Evolutionary conservation across 805 yeast species (phyloP).

Genomic region (Yamadazyma kitorensis): DNA sequence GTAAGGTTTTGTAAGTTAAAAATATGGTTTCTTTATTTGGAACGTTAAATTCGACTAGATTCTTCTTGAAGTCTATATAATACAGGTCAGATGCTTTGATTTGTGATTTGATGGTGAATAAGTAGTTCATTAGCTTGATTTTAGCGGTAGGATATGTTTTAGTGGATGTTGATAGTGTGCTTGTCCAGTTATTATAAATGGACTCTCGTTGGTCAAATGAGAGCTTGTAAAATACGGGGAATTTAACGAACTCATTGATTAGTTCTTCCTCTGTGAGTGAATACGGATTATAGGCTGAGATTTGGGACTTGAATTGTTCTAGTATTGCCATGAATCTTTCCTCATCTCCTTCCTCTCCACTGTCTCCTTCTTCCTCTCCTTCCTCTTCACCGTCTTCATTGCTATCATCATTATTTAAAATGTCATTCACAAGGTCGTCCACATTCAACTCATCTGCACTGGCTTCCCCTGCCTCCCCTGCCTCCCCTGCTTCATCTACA

Average conservation of each 20-base stretch:
- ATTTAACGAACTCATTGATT: conserved; percentile 22
- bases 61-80: conserved; percentile 25
- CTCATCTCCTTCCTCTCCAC: not conserved
- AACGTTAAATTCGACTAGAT: conserved; percentile 13
- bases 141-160: conserved; percentile 14
- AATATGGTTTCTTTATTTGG: conserved; percentile 18
- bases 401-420: conserved; percentile 5
- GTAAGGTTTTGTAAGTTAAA: conserved; percentile 24
- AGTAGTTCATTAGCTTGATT: conserved; percentile 19
- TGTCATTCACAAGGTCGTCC: conserved; percentile 8
- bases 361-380: conserved; percentile 1
- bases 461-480: conserved; percentile 8
- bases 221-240: conserved; percentile 28
- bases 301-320: conserved; percentile 19
- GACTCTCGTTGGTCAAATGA: conserved; percentile 18
- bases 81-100: conserved; percentile 22
- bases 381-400: conserved; percentile 5
- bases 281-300: conserved; percentile 38
- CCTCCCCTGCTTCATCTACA: no score
- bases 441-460: conserved; percentile 7
- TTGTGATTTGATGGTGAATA: conserved; percentile 29
- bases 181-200: conserved; percentile 26
- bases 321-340: conserved; percentile 24
- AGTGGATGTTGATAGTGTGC: not conserved
- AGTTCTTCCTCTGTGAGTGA: conserved; percentile 35